Conservation (phyloP, 352 stramenopile genomes). For the Phytophthora quininea region DNA sequence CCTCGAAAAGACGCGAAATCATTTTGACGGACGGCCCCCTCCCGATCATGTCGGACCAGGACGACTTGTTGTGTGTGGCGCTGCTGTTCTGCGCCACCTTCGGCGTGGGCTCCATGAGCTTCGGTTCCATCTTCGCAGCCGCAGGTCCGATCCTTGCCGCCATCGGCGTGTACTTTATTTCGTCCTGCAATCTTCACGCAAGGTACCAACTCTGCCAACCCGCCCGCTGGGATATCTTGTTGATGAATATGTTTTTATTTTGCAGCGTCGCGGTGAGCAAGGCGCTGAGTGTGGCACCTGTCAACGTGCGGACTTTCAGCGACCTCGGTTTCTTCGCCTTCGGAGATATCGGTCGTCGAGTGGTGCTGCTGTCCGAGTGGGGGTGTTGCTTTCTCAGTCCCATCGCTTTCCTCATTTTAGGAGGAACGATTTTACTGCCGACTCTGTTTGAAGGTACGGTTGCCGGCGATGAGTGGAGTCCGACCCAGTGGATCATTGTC, state of each 20-base stretch:
- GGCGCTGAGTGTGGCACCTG: constrained; percentile 49
- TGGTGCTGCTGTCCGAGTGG: constrained; percentile 64
- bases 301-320: constrained; percentile 71
- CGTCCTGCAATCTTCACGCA: constrained; percentile 77
- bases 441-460: constrained; percentile 46
- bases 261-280: constrained; percentile 67
- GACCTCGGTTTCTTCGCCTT: constrained; percentile 75
- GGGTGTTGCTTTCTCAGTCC: constrained; percentile 68
- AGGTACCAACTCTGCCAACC: constrained; percentile 25
- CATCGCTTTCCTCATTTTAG: constrained; percentile 76
- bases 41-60: constrained; percentile 25
- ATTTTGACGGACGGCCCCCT: not conserved
- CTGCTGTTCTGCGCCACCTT: constrained; percentile 81
- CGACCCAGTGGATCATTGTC: constrained; percentile 68
- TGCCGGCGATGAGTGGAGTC: constrained; percentile 24
- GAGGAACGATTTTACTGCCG: constrained; percentile 64
- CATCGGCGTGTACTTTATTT: constrained; percentile 75
- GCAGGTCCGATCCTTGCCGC: constrained; percentile 60
- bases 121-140: constrained; percentile 67
- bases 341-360: constrained; percentile 45
- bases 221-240: not conserved
- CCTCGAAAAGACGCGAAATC: constrained; percentile 32
- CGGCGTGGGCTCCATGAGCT: constrained; percentile 76
- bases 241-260: not conserved
- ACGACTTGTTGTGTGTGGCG: constrained; percentile 65